These are phyloP conservation scores for Candida boidinii DNA, from an alignment of 805 yeast genomes.

Conservation along the genomic window DNA sequence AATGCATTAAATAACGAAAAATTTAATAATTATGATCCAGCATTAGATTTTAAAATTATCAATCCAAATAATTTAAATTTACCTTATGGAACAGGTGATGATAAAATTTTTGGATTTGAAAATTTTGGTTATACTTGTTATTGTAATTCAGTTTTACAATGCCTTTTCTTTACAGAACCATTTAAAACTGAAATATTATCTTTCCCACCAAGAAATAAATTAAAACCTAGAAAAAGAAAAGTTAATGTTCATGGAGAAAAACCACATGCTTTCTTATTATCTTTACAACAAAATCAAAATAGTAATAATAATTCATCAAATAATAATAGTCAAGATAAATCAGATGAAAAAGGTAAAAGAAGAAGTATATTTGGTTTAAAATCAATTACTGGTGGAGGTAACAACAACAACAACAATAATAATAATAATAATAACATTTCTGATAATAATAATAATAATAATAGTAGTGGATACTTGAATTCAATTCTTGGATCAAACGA, in stretches of 20 bases:
- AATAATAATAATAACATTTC: slow-evolving; percentile 2
- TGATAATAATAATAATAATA: slow-evolving; percentile 1
- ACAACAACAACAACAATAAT: slow-evolving; percentile 2
- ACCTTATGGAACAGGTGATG: slow-evolving; percentile 61
- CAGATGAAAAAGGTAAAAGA: slow-evolving; percentile 8
- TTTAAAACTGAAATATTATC: slow-evolving; percentile 53
- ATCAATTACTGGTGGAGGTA: slow-evolving; percentile 1
- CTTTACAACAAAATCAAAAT: slow-evolving; percentile 11
- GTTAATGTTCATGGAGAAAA: slow-evolving; percentile 30
- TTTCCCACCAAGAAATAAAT: slow-evolving; percentile 32
- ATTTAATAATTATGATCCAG: slow-evolving; percentile 15
- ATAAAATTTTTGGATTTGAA: slow-evolving; percentile 72
- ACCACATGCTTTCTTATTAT: slow-evolving; percentile 28
- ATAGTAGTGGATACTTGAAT: slow-evolving; percentile 3
- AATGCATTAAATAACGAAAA: slow-evolving; percentile 4
- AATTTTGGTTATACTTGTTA: slow-evolving; percentile 91
- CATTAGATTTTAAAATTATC: slow-evolving; percentile 13
- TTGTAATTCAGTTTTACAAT: slow-evolving; percentile 87
- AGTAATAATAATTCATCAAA: slow-evolving; percentile 1
- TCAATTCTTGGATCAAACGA: too few relatives aligned
- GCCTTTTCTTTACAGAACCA: slow-evolving; percentile 64
- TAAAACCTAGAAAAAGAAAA: slow-evolving; percentile 28
- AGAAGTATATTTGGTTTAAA: slow-evolving; percentile 7
- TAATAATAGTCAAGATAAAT: slow-evolving; percentile 4
- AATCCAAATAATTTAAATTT: slow-evolving; percentile 14